Conservation (phyloP, 495 filamentous ascomycete species). For the Antarctomyces pellizariae region DNA sequence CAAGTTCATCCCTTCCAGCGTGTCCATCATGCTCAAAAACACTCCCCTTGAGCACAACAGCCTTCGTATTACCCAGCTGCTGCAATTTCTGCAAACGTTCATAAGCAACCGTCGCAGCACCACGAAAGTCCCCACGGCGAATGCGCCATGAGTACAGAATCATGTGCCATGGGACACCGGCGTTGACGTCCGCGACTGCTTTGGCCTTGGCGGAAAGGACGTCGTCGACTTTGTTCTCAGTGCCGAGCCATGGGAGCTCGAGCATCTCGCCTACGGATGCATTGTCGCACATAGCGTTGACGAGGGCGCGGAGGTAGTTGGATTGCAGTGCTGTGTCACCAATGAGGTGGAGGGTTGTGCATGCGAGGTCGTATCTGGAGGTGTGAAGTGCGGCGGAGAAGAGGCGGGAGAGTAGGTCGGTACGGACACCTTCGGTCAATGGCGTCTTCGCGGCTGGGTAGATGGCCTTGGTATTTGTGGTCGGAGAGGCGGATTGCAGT, state of each 20-base stretch:
- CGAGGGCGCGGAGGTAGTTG: conserved; percentile 36
- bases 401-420: conserved; percentile 56
- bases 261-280: conserved; percentile 45
- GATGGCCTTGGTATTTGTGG: conserved; percentile 14
- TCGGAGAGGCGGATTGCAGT: conserved; percentile 40
- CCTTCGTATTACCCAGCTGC: conserved; percentile 27
- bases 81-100: conserved; percentile 41
- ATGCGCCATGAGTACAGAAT: conserved; percentile 81
- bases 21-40: conserved; percentile 14
- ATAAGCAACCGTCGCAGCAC: conserved; percentile 56
- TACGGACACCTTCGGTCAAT: conserved; percentile 13
- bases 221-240: conserved; percentile 56
- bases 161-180: conserved; percentile 44
- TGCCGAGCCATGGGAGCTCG: conserved; percentile 49
- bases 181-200: conserved; percentile 29
- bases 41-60: conserved; percentile 23
- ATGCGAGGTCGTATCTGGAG: conserved; percentile 59
- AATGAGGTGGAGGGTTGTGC: conserved; percentile 50
- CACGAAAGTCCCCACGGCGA: conserved; percentile 61
- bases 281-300: conserved; percentile 45
- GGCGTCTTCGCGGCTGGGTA: conserved; percentile 4
- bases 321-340: conserved; percentile 42
- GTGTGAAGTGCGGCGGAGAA: conserved; percentile 62
- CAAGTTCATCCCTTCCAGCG: conserved; percentile 25
- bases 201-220: conserved; percentile 41